Evolutionary conservation across 345 rosid species (phyloP).

Genomic region (Anastatica hierochuntica): DNA sequence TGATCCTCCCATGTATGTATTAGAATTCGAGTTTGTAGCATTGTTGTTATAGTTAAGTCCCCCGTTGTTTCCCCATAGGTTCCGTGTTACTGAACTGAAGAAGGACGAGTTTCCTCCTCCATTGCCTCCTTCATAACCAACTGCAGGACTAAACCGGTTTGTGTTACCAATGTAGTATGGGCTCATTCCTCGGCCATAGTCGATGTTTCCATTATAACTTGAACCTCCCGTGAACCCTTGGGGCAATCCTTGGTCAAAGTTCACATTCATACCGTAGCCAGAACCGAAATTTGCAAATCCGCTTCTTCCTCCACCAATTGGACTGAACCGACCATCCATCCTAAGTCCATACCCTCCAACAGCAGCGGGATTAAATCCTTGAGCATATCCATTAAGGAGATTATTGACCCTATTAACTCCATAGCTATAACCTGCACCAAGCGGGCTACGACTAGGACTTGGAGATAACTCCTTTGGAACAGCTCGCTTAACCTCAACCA

Average conservation of each 20-base stretch:
- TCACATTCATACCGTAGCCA: conserved; percentile 69
- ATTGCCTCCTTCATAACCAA: conserved; percentile 44
- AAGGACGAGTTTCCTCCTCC: conserved; percentile 56
- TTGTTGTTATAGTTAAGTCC: conserved; percentile 23
- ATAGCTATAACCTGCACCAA: conserved; percentile 56
- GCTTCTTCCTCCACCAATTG: conserved; percentile 50
- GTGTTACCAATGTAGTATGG: conserved; percentile 63
- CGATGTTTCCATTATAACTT: conserved; percentile 44
- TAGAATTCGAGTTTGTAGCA: conserved; percentile 36
- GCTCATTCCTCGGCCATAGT: conserved; percentile 59
- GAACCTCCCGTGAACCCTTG: conserved; percentile 54
- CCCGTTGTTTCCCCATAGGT: conserved; percentile 74
- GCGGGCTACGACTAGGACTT: conserved; percentile 65
- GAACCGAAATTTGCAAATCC: conserved; percentile 31
- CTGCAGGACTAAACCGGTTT: conserved; percentile 55
- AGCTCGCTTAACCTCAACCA: conserved; percentile 98
- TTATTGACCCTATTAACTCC: conserved; percentile 57
- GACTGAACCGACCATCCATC: conserved; percentile 75
- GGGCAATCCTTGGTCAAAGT: conserved; percentile 60
- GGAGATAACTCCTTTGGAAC: conserved; percentile 92
- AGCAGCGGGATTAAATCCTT: conserved; percentile 47
- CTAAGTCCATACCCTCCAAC: conserved; percentile 44
- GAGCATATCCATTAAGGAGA: conserved; percentile 63
- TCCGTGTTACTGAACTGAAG: conserved; percentile 52
- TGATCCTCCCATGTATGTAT: conserved; percentile 37